Evolutionary conservation across 495 filamentous ascomycete species (phyloP), one percentile per base, ranked within the genome.

Genomic region (Glonium stellatum): DNA sequence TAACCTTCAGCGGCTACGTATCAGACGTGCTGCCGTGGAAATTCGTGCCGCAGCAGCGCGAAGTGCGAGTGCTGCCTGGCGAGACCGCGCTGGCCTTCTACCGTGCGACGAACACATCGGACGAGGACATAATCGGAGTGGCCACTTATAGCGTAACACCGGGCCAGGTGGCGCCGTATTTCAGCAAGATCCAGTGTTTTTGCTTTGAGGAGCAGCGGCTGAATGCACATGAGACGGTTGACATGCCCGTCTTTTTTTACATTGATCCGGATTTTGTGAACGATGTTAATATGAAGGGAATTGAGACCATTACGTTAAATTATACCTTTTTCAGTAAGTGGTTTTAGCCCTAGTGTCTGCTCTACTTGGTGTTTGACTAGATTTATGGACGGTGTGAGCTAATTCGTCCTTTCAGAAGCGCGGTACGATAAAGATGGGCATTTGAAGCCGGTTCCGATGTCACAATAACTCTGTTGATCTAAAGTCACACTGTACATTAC

Each of bases 211-310:
- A 90, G 73, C 87, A 98, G 80, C 83, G 95, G 63, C 75, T 98
- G 54, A 92, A 91, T 71, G 92, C 91, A 22, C 90, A 92, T 25
- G 95, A 99, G 78, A 90, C 90, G 37, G 95, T 99, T 54, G 95
- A 99, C 77, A 99, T 99, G 95, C 95, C 95, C 2, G 95, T 99
- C 5, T 97, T 99, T 77, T 99, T 99, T 71, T 99, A 96, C 73
- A 87, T 99, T 67, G 95, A 99, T 70, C 95, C 95, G 5, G 95
- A 97, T 64, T 88, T 97, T 76, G 78, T 89, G 47, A 88, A 88
- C 60, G 95, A 99, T 74, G 78, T 92, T 19, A 88, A 85, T 49
- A 97, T 97, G 93, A 86, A 80, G 73, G 88, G 87, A 0, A 90
- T 99, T 65, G 90, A 96, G 74, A 93, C 89, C 22, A 88, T 99